phyloP scores from a whole-genome alignment of 2,329 filamentous ascomycete species.

The Ilyonectria destructans region DNA sequence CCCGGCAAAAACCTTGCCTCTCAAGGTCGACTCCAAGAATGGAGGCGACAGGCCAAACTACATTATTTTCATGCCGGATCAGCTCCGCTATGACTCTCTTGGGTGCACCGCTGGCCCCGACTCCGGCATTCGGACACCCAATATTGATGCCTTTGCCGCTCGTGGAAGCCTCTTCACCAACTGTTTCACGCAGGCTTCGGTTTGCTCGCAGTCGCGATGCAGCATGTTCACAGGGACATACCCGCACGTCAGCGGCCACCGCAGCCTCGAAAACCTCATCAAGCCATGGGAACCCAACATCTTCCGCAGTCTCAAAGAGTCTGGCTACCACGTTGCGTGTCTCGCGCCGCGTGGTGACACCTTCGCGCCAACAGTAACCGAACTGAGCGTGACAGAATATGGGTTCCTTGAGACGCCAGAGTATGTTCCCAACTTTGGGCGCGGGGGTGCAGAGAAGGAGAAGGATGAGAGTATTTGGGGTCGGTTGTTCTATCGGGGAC shows the following conservation, averaged over 20 bases:
- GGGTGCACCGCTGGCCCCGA: constrained; percentile 52
- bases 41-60: constrained; percentile 54
- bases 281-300: constrained; percentile 66
- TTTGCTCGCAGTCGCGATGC: constrained; percentile 64
- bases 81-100: constrained; percentile 63
- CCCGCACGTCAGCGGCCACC: constrained; percentile 63
- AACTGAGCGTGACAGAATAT: constrained; percentile 63
- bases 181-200: constrained; percentile 62
- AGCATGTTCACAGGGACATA: constrained; percentile 65
- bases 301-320: constrained; percentile 61
- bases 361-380: constrained; percentile 61
- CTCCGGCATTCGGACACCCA: constrained; percentile 54
- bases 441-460: constrained; percentile 20
- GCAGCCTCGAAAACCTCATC: constrained; percentile 63
- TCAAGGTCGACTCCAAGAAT: constrained; percentile 47
- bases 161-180: constrained; percentile 61
- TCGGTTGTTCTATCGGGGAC: constrained; percentile 60
- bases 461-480: constrained; percentile 57
- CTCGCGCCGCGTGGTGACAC: constrained; percentile 60
- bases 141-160: constrained; percentile 60
- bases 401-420: constrained; percentile 60
- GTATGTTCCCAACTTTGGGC: constrained; percentile 52
- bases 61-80: constrained; percentile 65
- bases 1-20: constrained; percentile 43
- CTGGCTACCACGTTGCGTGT: constrained; percentile 64